Conservation (phyloP, 805 yeast genomes). For the Candida railenensis region DNA sequence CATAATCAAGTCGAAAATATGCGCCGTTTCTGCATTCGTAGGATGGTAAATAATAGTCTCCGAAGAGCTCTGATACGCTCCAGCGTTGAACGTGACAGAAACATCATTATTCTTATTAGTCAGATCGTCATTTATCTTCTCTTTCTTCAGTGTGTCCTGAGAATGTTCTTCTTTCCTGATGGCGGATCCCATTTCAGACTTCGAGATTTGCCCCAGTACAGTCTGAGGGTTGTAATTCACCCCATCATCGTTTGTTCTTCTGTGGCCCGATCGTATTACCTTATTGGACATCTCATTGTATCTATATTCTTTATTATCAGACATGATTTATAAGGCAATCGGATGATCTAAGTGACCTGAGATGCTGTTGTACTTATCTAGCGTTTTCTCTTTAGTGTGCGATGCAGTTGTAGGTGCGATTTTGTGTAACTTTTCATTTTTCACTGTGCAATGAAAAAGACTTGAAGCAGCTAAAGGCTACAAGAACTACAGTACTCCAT, state of each 20-base stretch:
- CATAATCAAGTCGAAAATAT: conserved; percentile 55
- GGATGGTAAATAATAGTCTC: conserved; percentile 66
- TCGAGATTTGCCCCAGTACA: conserved; percentile 63
- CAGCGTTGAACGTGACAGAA: not conserved
- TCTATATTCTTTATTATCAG: conserved; percentile 35
- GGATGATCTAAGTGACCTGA: not conserved
- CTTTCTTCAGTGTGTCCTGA: conserved; percentile 10
- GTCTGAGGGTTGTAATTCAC: conserved; percentile 65
- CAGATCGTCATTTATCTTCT: too few species aligned
- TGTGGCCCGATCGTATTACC: conserved; percentile 50
- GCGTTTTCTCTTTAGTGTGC: not conserved
- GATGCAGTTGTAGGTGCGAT: too few species aligned
- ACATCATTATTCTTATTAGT: too few species aligned
- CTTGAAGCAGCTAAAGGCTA: too few species aligned
- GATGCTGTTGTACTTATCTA: not conserved
- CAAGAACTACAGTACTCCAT: too few species aligned
- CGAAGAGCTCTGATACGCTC: conserved; percentile 14
- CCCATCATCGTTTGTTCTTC: conserved; percentile 40
- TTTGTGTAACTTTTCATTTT: too few species aligned
- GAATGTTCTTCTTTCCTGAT: conserved; percentile 17
- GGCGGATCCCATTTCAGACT: conserved; percentile 68
- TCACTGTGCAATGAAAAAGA: too few species aligned
- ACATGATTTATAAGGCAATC: not conserved
- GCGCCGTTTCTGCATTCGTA: conserved; percentile 48
- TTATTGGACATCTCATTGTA: conserved; percentile 77